Percentiles rank a stretch among this genome's conserved stretches.
These are phyloP conservation scores for Lipomyces orientalis DNA, from an alignment of 805 yeast genomes.

Conservation along the genomic window DNA sequence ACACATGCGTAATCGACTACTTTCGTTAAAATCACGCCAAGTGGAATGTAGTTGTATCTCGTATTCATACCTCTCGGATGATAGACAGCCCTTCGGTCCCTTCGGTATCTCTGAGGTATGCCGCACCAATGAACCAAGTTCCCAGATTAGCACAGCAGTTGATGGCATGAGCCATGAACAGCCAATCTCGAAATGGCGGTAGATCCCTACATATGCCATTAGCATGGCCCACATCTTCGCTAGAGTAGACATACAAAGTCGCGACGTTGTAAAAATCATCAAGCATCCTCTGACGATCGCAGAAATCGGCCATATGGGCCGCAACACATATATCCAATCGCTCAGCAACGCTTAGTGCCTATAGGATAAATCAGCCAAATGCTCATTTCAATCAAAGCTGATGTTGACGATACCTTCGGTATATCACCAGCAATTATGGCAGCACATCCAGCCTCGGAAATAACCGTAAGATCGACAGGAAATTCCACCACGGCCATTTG, in stretches of 20 bases:
- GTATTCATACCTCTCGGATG: slow-evolving; percentile 30
- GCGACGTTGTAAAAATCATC: slow-evolving; percentile 39
- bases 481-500: slow-evolving; percentile 31
- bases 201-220: slow-evolving; percentile 7
- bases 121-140: slow-evolving; percentile 40
- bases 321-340: slow-evolving; percentile 42
- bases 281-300: slow-evolving; percentile 41
- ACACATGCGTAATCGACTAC: slow-evolving; percentile 29
- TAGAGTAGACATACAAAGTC: slow-evolving; percentile 14
- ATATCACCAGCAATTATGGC: slow-evolving; percentile 41
- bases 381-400: background rate
- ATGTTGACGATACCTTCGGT: slow-evolving; percentile 37
- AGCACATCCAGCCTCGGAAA: slow-evolving; percentile 43
- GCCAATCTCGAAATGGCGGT: slow-evolving; percentile 39
- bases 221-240: background rate
- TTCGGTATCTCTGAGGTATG: slow-evolving; percentile 38
- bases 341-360: slow-evolving; percentile 35
- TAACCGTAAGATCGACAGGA: slow-evolving; percentile 40
- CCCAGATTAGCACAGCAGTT: slow-evolving; percentile 36
- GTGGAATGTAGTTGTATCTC: background rate
- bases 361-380: background rate
- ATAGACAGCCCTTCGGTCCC: slow-evolving; percentile 32
- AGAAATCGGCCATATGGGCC: slow-evolving; percentile 42
- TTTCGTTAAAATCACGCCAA: background rate
- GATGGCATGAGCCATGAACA: slow-evolving; percentile 40